phyloP scores from a whole-genome alignment of 805 yeast species.

The Kodamaea nitidulidarum region DNA sequence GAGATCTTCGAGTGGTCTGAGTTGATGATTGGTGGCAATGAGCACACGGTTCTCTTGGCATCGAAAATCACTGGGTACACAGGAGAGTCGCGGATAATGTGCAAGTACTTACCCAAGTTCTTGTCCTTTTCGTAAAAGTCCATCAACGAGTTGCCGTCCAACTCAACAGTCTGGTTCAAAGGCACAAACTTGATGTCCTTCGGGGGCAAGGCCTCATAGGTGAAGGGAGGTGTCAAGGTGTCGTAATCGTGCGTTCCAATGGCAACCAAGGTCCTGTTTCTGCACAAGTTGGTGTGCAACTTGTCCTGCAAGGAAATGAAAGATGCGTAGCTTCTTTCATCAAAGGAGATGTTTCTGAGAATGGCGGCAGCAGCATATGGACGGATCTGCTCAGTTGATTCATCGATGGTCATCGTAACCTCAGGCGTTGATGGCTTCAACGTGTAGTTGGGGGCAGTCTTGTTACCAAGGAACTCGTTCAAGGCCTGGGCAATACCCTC shows the following conservation, averaged over 20 bases:
- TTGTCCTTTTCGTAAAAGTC: constrained; percentile 89
- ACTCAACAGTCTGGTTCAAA: constrained; percentile 61
- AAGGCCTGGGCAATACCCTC: constrained; percentile 97
- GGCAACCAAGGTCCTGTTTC: constrained; percentile 96
- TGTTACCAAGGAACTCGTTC: constrained; percentile 79
- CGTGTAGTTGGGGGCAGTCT: constrained; percentile 61
- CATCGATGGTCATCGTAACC: constrained; percentile 64
- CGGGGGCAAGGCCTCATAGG: constrained; percentile 82
- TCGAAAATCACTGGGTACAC: constrained; percentile 90
- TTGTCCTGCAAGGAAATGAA: constrained; percentile 96
- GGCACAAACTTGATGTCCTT: constrained; percentile 71
- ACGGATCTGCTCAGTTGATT: constrained; percentile 69
- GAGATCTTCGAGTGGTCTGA: constrained; percentile 87
- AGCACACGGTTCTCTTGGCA: constrained; percentile 68
- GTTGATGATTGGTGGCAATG: constrained; percentile 96
- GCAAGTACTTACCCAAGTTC: constrained; percentile 84
- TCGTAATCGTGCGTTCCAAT: constrained; percentile 97
- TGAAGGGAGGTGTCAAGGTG: constrained; percentile 73
- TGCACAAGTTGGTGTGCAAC: constrained; percentile 89
- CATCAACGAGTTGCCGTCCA: constrained; percentile 76
- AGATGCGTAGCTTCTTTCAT: constrained; percentile 83
- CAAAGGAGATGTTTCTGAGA: constrained; percentile 76
- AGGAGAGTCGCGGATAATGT: constrained; percentile 81
- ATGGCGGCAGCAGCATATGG: constrained; percentile 96
- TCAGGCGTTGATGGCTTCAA: constrained; percentile 60